Evolutionary conservation across 2,329 filamentous ascomycete genomes (phyloP).

Genomic region (Plectosphaerella sp.): DNA sequence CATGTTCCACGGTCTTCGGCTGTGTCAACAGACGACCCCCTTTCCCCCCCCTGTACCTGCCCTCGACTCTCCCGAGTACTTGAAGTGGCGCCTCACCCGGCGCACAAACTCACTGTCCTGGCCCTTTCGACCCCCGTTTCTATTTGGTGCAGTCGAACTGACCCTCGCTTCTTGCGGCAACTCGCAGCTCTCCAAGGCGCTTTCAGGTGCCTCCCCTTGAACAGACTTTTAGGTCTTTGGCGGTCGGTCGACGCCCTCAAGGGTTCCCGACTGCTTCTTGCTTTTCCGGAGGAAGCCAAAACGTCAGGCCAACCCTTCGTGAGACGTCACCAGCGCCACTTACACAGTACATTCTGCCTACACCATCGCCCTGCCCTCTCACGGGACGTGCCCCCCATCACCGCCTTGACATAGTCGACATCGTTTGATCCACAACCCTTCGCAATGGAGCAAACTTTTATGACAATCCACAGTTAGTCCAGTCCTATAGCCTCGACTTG

Average conservation of each 20-base stretch:
- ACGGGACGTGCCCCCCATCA: neutral
- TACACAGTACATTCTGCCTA: neutral
- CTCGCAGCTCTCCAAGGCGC: neutral
- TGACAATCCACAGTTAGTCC: constrained; percentile 79
- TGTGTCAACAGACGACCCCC: neutral
- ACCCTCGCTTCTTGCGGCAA: neutral
- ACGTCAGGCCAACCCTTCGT: neutral
- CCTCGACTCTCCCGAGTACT: neutral
- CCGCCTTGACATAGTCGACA: neutral
- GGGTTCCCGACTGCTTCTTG: neutral
- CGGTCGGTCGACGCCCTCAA: neutral
- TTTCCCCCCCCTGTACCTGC: neutral
- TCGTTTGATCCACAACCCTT: neutral
- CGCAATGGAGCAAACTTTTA: constrained; percentile 80
- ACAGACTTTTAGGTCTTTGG: neutral
- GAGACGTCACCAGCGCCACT: too few species aligned
- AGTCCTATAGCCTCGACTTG: constrained; percentile 24
- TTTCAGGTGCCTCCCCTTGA: neutral
- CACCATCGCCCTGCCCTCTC: constrained; percentile 11
- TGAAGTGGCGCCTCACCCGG: neutral
- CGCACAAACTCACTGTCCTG: neutral
- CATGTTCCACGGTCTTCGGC: neutral
- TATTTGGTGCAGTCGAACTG: neutral
- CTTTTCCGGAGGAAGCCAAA: neutral
- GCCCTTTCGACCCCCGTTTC: neutral